Percentiles rank a stretch among this genome's conserved stretches.
Evolutionary conservation across 2,329 filamentous ascomycete species (phyloP).

Genomic region (Colletotrichum sp.): DNA sequence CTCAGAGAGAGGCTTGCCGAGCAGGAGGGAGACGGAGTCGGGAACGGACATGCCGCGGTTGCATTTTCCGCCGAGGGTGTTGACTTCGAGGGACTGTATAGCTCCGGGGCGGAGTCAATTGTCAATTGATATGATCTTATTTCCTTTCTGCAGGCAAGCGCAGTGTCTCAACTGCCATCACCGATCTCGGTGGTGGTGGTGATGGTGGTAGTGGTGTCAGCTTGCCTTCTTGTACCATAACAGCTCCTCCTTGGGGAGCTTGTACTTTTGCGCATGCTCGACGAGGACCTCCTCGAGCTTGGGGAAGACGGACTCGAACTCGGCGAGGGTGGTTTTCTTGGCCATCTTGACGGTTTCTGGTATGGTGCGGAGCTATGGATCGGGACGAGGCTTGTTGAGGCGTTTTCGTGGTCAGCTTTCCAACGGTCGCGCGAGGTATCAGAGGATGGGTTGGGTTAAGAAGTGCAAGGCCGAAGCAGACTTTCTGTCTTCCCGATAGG

Average conservation of each 20-base stretch:
- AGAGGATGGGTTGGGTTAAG: neutral
- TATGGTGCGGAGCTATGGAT: conserved; percentile 5
- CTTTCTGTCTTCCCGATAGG: neutral
- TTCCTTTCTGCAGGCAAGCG: neutral
- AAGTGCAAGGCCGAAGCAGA: neutral
- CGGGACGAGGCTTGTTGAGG: neutral
- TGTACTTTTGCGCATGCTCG: conserved; percentile 79
- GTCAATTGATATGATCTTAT: neutral
- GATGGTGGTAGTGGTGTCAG: conserved; percentile 3
- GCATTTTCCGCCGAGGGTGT: conserved; percentile 94
- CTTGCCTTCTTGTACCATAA: conserved; percentile 86
- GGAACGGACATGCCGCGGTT: conserved; percentile 98
- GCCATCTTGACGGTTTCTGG: conserved; percentile 50
- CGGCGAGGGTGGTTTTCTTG: conserved; percentile 76
- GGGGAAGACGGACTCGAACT: conserved; percentile 92
- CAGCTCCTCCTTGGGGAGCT: conserved; percentile 79
- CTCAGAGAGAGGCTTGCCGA: conserved; percentile 71
- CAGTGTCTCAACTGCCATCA: neutral
- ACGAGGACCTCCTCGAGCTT: conserved; percentile 83
- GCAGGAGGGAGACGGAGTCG: conserved; percentile 84
- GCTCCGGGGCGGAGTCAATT: neutral
- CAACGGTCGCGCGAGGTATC: neutral
- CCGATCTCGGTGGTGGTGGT: neutral
- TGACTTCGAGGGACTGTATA: conserved; percentile 81
- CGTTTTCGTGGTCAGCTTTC: neutral